Evolutionary conservation across 352 stramenopile genomes (phyloP), one percentile per base, ranked within the genome.

Genomic region (Pythium rhizo-oryzae): DNA sequence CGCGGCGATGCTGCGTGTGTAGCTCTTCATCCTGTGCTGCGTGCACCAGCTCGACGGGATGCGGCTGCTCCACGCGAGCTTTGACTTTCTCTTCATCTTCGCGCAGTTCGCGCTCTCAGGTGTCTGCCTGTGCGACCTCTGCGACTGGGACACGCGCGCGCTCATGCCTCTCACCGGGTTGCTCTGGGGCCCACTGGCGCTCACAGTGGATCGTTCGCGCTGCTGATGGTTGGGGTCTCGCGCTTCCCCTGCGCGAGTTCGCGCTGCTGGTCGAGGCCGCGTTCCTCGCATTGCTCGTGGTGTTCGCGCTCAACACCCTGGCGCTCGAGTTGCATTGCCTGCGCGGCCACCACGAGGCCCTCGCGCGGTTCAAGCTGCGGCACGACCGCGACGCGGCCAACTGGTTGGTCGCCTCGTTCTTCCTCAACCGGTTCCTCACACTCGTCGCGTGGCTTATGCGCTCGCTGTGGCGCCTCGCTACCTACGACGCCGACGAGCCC

Each of bases 161-260:
- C 21, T 64, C 8, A 28, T 25, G 8, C 1, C 21, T 1, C 2
- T 37, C 1, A 23, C 53, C 11, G 64, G 53, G 23, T 23, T 37
- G 50, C 33, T 63, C 16, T 67, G 65, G 59, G 72, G 82, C 21
- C 78, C 82, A 35, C 57, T 44, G 44, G 30, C n/a, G 28, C 21
- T 65, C 13, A 50, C 58, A 2, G 15, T 65, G 12, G 65, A 72
- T 28, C 59, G 37, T 58, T 71, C 28, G 21, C 65, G 11, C 65
- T 58, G 8, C 15, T 67, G 23, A 59, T 6, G 15, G 24, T 39
- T 16, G 18, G 9, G 30, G n/a, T 43, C 52, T 69, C 1, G 18
- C 28, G 5, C 18, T 64, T 1, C 30, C 39, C 18, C 23, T 50
- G 18, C 37, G 33, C 2, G 13, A 33, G 1, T 18, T 49, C 3